These are phyloP conservation scores for Leptomonas pyrrhocoris DNA, from an alignment of 208 protist genomes.

Conservation along the genomic window DNA sequence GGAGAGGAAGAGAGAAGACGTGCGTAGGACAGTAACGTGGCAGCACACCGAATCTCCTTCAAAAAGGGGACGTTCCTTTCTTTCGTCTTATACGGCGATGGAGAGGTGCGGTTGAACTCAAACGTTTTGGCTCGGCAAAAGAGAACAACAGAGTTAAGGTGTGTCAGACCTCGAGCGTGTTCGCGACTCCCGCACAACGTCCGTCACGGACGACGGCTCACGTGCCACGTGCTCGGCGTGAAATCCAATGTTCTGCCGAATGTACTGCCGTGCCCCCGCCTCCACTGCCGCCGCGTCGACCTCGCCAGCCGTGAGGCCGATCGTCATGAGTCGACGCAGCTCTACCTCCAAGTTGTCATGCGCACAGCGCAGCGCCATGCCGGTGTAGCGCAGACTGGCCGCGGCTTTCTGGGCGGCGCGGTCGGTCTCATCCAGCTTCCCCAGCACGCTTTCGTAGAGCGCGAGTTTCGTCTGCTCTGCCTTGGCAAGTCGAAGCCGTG, in stretches of 20 bases:
- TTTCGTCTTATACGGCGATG: no score
- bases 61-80: no score
- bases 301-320: slow-evolving; percentile 47
- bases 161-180: not conserved
- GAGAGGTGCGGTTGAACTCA: no score
- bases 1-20: no score
- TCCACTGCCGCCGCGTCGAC: slow-evolving; percentile 74
- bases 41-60: no score
- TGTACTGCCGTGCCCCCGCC: slow-evolving; percentile 67
- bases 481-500: slow-evolving; percentile 60
- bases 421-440: slow-evolving; percentile 52
- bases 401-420: slow-evolving; percentile 51
- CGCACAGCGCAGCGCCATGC: slow-evolving; percentile 65
- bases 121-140: no score
- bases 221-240: slow-evolving; percentile 57
- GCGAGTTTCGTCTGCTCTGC: slow-evolving; percentile 18
- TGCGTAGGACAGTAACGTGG: no score
- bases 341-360: slow-evolving; percentile 76
- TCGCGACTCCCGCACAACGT: slow-evolving; percentile 2
- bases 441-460: slow-evolving; percentile 39
- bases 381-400: slow-evolving; percentile 71
- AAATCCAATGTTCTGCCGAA: slow-evolving; percentile 80
- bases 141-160: no score
- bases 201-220: slow-evolving; percentile 35
- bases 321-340: slow-evolving; percentile 66